These are phyloP conservation scores for Furcasterigmium furcatum DNA, from an alignment of 2,329 filamentous ascomycete genomes.

Conservation along the genomic window DNA sequence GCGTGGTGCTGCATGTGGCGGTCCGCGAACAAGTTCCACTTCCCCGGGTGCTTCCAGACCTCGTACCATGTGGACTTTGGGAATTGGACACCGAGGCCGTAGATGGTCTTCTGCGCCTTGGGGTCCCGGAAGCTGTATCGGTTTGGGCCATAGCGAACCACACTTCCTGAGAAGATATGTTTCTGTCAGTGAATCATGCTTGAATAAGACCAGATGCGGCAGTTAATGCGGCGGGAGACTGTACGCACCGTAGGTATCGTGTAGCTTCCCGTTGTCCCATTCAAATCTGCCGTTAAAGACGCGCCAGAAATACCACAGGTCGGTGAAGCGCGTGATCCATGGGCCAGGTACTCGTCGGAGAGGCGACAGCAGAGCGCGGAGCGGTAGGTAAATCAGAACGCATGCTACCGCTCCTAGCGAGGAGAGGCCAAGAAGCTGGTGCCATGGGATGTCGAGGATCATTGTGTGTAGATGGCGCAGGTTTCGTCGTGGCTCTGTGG, in stretches of 20 bases:
- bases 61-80: background rate
- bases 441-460: too few species aligned
- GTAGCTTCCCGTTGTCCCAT: background rate
- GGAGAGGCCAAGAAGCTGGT: too few species aligned
- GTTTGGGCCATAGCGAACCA: background rate
- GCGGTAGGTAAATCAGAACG: too few species aligned
- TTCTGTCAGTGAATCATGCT: background rate
- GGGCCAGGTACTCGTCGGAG: background rate
- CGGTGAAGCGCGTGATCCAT: background rate
- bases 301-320: background rate
- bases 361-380: background rate
- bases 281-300: background rate
- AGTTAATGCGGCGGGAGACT: too few species aligned
- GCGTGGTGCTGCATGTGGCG: background rate
- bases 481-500: too few species aligned
- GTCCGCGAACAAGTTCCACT: too few species aligned
- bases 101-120: background rate
- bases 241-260: background rate
- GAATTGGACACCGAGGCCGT: background rate
- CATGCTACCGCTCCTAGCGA: too few species aligned
- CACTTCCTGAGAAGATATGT: background rate
- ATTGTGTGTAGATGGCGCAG: too few species aligned
- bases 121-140: background rate
- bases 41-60: background rate
- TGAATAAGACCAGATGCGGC: background rate